These are phyloP conservation scores for Pseudozyma pruni DNA, from an alignment of 1,284 basidiomycete genomes.

Conservation along the genomic window DNA sequence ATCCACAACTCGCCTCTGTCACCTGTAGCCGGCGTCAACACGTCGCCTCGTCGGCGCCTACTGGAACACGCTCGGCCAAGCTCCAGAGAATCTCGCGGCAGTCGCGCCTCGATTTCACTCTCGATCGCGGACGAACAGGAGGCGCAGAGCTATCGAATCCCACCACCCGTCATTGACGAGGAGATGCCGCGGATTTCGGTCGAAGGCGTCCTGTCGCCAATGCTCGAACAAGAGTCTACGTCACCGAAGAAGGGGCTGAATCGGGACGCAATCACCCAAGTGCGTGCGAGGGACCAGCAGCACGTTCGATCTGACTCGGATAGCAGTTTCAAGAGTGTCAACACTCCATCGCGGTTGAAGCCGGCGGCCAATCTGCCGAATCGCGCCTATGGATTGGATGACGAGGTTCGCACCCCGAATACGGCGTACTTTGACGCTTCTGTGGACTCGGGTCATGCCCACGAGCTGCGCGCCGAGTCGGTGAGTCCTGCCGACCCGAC, in stretches of 20 bases:
- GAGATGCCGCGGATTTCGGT: conserved; percentile 31
- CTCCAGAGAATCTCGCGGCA: conserved; percentile 25
- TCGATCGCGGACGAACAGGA: conserved; percentile 47
- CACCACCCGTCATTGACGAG: conserved; percentile 22
- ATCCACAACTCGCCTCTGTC: conserved; percentile 15
- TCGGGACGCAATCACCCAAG: background rate
- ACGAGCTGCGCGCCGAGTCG: conserved; percentile 2
- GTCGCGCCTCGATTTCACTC: conserved; percentile 33
- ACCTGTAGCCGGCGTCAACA: conserved; percentile 18
- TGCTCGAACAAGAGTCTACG: background rate
- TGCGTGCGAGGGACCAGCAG: conserved; percentile 16
- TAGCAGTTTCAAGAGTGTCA: conserved; percentile 38
- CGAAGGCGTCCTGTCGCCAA: conserved; percentile 4
- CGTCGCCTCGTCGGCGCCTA: conserved; percentile 21
- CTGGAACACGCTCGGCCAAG: conserved; percentile 12
- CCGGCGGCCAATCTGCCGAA: conserved; percentile 1
- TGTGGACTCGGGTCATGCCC: conserved; percentile 9
- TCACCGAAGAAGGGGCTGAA: conserved; percentile 9
- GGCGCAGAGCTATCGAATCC: conserved; percentile 17
- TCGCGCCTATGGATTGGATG: conserved; percentile 31
- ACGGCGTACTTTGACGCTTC: conserved; percentile 59
- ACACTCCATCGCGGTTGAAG: conserved; percentile 15
- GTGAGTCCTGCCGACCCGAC: background rate
- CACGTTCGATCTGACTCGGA: conserved; percentile 48
- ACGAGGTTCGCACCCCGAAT: conserved; percentile 44